phyloP scores from a whole-genome alignment of 2,329 filamentous ascomycete genomes.

The Sporothrix sp. region DNA sequence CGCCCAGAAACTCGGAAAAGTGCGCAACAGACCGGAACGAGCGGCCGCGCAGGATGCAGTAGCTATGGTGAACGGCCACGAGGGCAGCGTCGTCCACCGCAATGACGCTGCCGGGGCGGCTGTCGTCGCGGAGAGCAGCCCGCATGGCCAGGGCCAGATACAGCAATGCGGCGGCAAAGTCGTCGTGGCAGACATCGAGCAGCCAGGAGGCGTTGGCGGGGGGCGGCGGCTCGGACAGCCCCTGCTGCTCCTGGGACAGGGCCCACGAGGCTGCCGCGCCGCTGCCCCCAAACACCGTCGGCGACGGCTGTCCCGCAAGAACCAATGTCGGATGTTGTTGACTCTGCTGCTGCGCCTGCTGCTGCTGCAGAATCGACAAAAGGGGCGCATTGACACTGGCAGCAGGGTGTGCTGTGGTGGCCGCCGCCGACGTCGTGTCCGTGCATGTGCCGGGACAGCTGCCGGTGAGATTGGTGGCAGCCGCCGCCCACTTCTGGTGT shows the following conservation, averaged over 20 bases:
- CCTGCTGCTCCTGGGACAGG: no score
- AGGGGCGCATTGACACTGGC: not conserved
- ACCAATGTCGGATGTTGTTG: no score
- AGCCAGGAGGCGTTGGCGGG: constrained; percentile 14
- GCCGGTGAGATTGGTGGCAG: not conserved
- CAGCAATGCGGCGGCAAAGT: constrained; percentile 20
- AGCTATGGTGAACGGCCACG: constrained; percentile 12
- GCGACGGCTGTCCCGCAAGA: not conserved
- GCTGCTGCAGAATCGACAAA: not conserved
- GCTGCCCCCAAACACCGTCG: not conserved
- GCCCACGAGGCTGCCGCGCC: no score
- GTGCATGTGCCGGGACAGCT: constrained; percentile 4
- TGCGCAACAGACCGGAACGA: constrained; percentile 19
- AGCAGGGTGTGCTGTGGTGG: not conserved
- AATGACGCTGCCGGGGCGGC: no score
- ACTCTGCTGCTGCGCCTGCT: not conserved
- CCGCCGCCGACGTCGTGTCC: not conserved
- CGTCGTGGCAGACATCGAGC: constrained; percentile 21
- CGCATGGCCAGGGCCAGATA: constrained; percentile 18
- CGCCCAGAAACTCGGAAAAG: constrained; percentile 19
- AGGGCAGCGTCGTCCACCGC: not conserved
- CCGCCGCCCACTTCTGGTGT: constrained; percentile 17
- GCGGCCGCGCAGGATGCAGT: constrained; percentile 16
- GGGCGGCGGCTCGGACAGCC: not conserved
- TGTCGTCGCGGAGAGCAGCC: not conserved